A percentile compares a stretch with the other conserved stretches of the same genome.
phyloP scores from a whole-genome alignment of 139 green algal genomes.

The Axilococcus clingmanii region DNA sequence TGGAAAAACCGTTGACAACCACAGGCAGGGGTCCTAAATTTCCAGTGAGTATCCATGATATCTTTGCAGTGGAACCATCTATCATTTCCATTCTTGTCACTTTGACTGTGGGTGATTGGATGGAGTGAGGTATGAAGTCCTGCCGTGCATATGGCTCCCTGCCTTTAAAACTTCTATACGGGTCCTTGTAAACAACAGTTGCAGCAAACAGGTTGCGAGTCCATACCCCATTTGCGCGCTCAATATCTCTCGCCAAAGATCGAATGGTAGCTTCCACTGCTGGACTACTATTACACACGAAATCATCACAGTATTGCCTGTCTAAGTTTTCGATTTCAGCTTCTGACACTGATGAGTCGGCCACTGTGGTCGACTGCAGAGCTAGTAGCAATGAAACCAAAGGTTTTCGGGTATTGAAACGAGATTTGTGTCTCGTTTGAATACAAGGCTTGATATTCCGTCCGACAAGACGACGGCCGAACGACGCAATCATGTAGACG shows the following conservation, averaged over 20 bases:
- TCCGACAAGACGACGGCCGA: neutral
- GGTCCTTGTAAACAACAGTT: slow-evolving; percentile 31
- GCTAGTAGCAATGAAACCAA: neutral
- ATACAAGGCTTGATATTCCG: neutral
- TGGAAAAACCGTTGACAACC: slow-evolving; percentile 14
- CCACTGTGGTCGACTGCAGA: neutral
- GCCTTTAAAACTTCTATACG: slow-evolving; percentile 41
- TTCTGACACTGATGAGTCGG: too few relatives aligned
- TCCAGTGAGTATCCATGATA: slow-evolving; percentile 42
- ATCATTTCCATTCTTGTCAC: slow-evolving; percentile 45
- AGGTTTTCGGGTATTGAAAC: neutral
- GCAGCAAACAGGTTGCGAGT: slow-evolving; percentile 24
- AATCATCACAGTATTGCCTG: slow-evolving; percentile 58
- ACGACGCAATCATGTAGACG: neutral
- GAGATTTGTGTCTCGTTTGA: neutral
- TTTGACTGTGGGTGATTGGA: slow-evolving; percentile 3
- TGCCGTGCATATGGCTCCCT: slow-evolving; percentile 27
- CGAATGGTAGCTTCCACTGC: slow-evolving; percentile 56
- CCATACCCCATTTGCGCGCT: slow-evolving; percentile 23
- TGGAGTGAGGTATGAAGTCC: slow-evolving; percentile 26
- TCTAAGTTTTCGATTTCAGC: slow-evolving; percentile 5
- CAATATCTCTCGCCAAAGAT: slow-evolving; percentile 35
- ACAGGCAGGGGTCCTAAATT: slow-evolving; percentile 20
- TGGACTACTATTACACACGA: slow-evolving; percentile 54
- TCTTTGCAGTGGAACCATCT: slow-evolving; percentile 27